Percentiles rank a stretch among this genome's conserved stretches.
Evolutionary conservation across 768 basidiomycete genomes (phyloP).

Genomic region (Wakefieldia striispora): DNA sequence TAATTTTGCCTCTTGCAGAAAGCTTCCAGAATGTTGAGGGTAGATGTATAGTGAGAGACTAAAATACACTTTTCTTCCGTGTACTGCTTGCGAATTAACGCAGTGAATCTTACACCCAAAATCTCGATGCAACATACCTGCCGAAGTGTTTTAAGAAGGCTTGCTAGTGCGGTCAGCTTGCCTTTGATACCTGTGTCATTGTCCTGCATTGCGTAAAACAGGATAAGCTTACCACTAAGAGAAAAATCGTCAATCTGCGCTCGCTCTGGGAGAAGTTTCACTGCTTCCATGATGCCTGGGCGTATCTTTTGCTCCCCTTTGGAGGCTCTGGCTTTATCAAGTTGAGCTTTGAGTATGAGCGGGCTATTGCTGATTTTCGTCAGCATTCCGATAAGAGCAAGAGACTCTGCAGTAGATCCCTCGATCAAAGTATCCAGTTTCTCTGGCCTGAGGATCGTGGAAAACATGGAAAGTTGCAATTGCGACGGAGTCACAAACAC

Average conservation of each 20-base stretch:
- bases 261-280: slow-evolving; percentile 57
- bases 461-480: slow-evolving; percentile 81
- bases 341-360: slow-evolving; percentile 76
- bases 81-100: slow-evolving; percentile 37
- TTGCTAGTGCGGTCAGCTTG: slow-evolving; percentile 67
- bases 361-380: slow-evolving; percentile 95
- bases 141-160: slow-evolving; percentile 57
- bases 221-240: slow-evolving; percentile 62
- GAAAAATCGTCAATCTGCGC: slow-evolving; percentile 67
- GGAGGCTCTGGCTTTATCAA: slow-evolving; percentile 55
- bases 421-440: slow-evolving; percentile 67
- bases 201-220: background rate
- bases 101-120: background rate
- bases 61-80: slow-evolving; percentile 94
- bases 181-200: slow-evolving; percentile 43
- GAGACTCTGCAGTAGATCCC: slow-evolving; percentile 70
- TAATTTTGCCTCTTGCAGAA: slow-evolving; percentile 77
- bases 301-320: slow-evolving; percentile 41
- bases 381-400: slow-evolving; percentile 75
- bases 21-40: slow-evolving; percentile 87
- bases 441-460: slow-evolving; percentile 68
- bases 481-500: slow-evolving; percentile 89
- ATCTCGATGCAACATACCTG: slow-evolving; percentile 39
- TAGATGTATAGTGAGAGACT: slow-evolving; percentile 95
- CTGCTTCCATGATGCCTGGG: slow-evolving; percentile 56